Base-by-base conservation (phyloP, 306 rosid species). In the Vachellia pachyceras region DNA sequence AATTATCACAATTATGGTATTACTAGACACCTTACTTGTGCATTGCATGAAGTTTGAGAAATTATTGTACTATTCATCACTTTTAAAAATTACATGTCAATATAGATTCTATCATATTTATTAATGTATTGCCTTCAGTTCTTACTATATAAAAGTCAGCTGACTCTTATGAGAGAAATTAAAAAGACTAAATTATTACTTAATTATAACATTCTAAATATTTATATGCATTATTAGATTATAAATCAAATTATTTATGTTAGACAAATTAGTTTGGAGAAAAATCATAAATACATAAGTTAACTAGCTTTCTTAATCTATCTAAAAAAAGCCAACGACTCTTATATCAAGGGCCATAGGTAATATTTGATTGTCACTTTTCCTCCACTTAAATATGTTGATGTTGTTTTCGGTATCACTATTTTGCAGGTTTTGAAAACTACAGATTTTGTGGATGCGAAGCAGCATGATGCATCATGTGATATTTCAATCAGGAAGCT, bases 361-460 rank as follows among this genome's bases (percentile, higher is more conserved):
- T 44, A 13, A 45, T 45, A 37, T 18, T 6, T 9, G 23, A 42
- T 50, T 6, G 33, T 57, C 13, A 6, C 8, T 1, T 61, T 33
- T 61, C 9, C 39, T 61, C 20, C 20, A 18, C 15, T 1, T 14
- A 70, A 25, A 46, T 14, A 25, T 47, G 5, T 29, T 65, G 22
- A 69, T 13, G 42, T 13, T 47, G 49, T 65, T 39, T 58, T 66
- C 14, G 35, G 45, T 9, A 17, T 75, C 6, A 55, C 44, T 69
- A 80, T 76, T 70, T 72, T 69, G 82, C 86, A 91, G 95, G 91
- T 89, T 50, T 60, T 91, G 85, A 85, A 72, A 55, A 87, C 83
- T 29, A 87, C 86, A 80, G 89, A 82, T 64, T 86, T 57, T 72
- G 82, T 89, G 89, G 82, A 81, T 79, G 88, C 81, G 69, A 77